Percentiles rank a stretch among this genome's conserved stretches.
phyloP scores from a whole-genome alignment of 306 rosid species.

The Aeschynomene evenia region DNA sequence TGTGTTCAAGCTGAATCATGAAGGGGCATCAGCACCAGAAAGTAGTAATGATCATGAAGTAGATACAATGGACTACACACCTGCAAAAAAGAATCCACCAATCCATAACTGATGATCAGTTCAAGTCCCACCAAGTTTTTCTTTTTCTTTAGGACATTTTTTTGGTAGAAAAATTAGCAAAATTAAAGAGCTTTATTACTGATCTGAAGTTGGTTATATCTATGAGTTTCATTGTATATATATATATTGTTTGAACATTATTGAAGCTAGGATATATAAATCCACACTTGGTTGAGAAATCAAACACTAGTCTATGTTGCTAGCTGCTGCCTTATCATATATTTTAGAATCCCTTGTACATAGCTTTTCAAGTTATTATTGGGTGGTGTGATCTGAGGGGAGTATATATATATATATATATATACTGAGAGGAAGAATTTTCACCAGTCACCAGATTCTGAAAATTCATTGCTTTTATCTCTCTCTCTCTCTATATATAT shows the following conservation, averaged over 20 bases:
- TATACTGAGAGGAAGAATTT: slow-evolving; percentile 1
- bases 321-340: slow-evolving; percentile 17
- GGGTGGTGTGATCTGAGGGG: slow-evolving; percentile 11
- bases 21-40: slow-evolving; percentile 29
- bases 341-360: background rate
- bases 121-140: background rate
- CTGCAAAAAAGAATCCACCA: slow-evolving; percentile 85
- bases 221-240: slow-evolving; percentile 15
- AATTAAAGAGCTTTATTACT: background rate
- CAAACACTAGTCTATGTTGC: slow-evolving; percentile 10
- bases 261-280: slow-evolving; percentile 31
- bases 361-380: too few species aligned
- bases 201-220: slow-evolving; percentile 12
- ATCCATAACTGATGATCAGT: slow-evolving; percentile 83
- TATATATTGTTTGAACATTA: slow-evolving; percentile 11
- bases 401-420: too few species aligned
- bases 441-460: slow-evolving; percentile 6
- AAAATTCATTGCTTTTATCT: slow-evolving; percentile 13
- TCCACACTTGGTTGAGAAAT: slow-evolving; percentile 19
- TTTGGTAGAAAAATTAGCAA: slow-evolving; percentile 19
- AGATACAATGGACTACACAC: slow-evolving; percentile 78
- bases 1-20: slow-evolving; percentile 34
- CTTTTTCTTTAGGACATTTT: background rate
- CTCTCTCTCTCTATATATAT: too few species aligned
- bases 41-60: slow-evolving; percentile 42